Conservation (phyloP, 2,329 filamentous ascomycete species). For the Bipolaris bicolor region DNA sequence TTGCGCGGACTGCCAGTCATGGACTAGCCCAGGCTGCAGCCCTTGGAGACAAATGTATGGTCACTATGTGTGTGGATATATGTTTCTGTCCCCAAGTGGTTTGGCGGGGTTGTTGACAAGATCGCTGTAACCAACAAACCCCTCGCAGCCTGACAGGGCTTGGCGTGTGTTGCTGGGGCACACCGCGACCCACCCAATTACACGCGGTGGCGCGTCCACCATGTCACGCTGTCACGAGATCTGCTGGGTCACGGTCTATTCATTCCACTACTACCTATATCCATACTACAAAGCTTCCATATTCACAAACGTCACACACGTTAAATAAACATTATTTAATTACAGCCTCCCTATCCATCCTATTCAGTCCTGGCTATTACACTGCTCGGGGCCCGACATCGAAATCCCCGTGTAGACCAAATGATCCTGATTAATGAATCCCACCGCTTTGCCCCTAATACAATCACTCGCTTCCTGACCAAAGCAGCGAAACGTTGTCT, state of each 20-base stretch:
- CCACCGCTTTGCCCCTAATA: slow-evolving; percentile 9
- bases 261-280: no score
- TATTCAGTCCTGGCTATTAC: no score
- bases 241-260: neutral
- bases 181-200: slow-evolving; percentile 6
- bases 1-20: slow-evolving; percentile 40
- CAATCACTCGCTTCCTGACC: slow-evolving; percentile 25
- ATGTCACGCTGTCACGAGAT: slow-evolving; percentile 16
- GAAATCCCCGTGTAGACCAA: slow-evolving; percentile 18
- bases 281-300: no score
- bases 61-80: neutral
- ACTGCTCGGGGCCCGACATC: slow-evolving; percentile 5
- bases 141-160: slow-evolving; percentile 14
- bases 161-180: slow-evolving; percentile 15
- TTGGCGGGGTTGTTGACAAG: neutral
- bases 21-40: slow-evolving; percentile 2
- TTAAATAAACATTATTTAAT: no score
- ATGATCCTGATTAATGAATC: slow-evolving; percentile 22
- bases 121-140: neutral
- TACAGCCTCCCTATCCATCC: no score
- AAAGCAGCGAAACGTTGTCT: slow-evolving; percentile 21
- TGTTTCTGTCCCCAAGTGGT: neutral
- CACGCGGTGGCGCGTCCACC: slow-evolving; percentile 14
- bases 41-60: no score
- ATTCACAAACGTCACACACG: no score